These are phyloP conservation scores for Magnusiomyces clavatus DNA, from an alignment of 1,139 yeast species.

Conservation along the genomic window DNA sequence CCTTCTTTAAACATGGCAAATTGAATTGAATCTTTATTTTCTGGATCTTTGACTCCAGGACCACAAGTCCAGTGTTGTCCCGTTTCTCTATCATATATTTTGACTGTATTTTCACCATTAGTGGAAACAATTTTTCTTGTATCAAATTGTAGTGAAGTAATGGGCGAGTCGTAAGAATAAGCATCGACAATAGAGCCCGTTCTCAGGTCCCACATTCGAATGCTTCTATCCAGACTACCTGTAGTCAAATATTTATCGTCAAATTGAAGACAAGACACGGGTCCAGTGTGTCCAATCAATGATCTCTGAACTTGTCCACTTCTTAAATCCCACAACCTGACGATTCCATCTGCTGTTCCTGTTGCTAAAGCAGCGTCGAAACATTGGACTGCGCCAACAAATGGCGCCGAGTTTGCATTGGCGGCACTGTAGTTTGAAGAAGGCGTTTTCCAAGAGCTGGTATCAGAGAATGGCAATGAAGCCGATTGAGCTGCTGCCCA, in stretches of 20 bases:
- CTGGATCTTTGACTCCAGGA: constrained; percentile 26
- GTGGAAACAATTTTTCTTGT: constrained; percentile 45
- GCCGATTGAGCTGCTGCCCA: constrained; percentile 42
- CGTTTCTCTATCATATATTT: constrained; percentile 48
- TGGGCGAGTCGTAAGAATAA: constrained; percentile 48
- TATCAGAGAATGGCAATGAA: constrained; percentile 16
- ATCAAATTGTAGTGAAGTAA: constrained; percentile 50
- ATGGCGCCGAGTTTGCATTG: constrained; percentile 27
- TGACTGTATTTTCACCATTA: constrained; percentile 42
- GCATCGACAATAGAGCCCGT: constrained; percentile 56
- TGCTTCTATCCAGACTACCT: constrained; percentile 56
- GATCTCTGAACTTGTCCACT: constrained; percentile 61
- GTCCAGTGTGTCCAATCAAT: constrained; percentile 61
- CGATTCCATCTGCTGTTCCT: constrained; percentile 69
- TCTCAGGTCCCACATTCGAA: constrained; percentile 66
- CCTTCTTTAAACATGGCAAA: constrained; percentile 50
- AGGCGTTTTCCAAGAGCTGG: constrained; percentile 19
- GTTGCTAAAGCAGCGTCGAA: constrained; percentile 68
- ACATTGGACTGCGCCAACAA: constrained; percentile 54
- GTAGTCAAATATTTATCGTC: constrained; percentile 56
- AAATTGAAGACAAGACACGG: constrained; percentile 61
- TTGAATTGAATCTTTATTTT: constrained; percentile 25
- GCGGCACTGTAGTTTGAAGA: constrained; percentile 7
- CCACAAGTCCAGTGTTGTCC: constrained; percentile 49
- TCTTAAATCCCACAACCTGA: constrained; percentile 68